phyloP scores from a whole-genome alignment of 2,329 filamentous ascomycete species.

The Parasarocladium wereldwijsianum region DNA sequence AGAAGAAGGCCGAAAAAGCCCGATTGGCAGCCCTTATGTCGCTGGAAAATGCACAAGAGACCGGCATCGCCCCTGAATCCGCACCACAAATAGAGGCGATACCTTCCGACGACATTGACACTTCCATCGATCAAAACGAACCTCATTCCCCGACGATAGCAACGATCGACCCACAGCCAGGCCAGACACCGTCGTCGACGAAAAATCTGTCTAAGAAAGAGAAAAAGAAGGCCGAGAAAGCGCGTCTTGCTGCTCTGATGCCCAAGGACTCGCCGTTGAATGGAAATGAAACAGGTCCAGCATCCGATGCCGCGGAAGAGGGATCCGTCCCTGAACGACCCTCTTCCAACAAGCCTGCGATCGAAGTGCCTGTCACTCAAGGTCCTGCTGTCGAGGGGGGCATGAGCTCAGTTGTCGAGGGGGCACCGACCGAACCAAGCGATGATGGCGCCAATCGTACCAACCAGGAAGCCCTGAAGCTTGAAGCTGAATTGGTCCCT shows the following conservation, averaged over 20 bases:
- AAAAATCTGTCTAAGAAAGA: slow-evolving; percentile 17
- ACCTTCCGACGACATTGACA: no score
- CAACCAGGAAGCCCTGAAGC: slow-evolving; percentile 6
- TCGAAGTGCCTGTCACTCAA: no score
- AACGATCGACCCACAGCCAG: slow-evolving; percentile 5
- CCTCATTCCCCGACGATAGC: no score
- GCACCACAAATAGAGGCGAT: no score
- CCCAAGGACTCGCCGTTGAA: not conserved
- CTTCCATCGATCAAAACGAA: no score
- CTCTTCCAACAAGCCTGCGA: no score
- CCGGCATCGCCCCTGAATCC: not conserved
- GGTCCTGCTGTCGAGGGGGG: no score
- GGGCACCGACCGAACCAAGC: no score
- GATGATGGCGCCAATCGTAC: no score
- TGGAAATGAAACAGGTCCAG: not conserved
- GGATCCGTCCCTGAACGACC: no score
- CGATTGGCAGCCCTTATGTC: not conserved
- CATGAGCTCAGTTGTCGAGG: no score
- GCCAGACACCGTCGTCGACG: slow-evolving; percentile 5
- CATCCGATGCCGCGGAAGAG: not conserved
- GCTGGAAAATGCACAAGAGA: no score
- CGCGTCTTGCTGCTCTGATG: slow-evolving; percentile 6
- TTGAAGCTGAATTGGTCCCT: slow-evolving; percentile 6
- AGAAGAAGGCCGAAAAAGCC: slow-evolving; percentile 2
- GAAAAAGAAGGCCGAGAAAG: slow-evolving; percentile 21